These are phyloP conservation scores for Chrysochromulina tobinii DNA, from an alignment of 78 protist genomes.

Conservation along the genomic window DNA sequence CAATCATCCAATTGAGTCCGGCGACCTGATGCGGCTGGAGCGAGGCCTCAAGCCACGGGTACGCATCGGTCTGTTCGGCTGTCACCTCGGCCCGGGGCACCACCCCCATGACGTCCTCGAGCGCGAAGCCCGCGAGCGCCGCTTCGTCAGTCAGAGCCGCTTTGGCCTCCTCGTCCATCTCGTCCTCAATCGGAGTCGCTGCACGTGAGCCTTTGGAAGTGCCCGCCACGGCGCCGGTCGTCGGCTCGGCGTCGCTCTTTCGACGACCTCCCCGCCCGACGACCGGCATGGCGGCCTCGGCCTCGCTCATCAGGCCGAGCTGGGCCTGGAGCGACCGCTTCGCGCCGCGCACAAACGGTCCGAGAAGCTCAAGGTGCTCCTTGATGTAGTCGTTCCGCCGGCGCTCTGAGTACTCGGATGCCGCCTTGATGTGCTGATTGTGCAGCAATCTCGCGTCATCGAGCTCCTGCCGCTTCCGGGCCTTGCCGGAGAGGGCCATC, in stretches of 20 bases:
- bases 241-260: no score
- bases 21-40: conserved; percentile 79
- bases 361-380: background rate
- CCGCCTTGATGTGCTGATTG: background rate
- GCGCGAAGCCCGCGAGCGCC: no score
- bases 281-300: no score
- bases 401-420: background rate
- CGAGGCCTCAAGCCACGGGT: background rate
- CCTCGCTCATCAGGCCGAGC: background rate
- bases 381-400: background rate
- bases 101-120: background rate
- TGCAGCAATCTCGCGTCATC: background rate
- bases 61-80: background rate
- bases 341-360: background rate
- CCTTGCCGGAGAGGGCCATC: background rate
- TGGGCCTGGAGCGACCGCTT: background rate
- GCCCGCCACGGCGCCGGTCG: no score
- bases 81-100: background rate
- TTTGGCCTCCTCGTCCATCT: no score
- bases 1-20: conserved; percentile 71
- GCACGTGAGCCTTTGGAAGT: no score
- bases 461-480: background rate
- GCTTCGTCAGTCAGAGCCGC: no score
- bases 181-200: no score
- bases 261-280: no score